Percentiles rank a stretch among this genome's conserved stretches.
phyloP scores from a whole-genome alignment of 306 rosid genomes.

The Sechiopsis laciniata region DNA sequence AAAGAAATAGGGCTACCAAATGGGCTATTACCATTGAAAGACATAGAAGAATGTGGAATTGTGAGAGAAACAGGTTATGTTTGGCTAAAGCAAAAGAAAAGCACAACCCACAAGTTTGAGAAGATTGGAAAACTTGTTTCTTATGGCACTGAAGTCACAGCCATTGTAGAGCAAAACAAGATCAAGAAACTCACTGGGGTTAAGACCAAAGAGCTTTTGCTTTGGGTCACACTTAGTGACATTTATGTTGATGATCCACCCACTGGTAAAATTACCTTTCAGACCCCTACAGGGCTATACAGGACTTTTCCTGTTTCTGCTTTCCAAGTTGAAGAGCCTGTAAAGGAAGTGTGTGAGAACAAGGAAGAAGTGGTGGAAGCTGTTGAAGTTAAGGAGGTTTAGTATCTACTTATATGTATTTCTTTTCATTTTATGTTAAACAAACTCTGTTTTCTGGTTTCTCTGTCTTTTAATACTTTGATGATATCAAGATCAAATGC shows the following conservation, averaged over 20 bases:
- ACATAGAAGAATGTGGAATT: conserved; percentile 66
- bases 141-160: conserved; percentile 67
- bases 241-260: conserved; percentile 65
- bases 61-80: conserved; percentile 62
- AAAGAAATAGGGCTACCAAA: conserved; percentile 59
- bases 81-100: conserved; percentile 78
- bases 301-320: conserved; percentile 56
- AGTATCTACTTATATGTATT: not conserved
- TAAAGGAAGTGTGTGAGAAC: conserved; percentile 25
- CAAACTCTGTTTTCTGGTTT: not conserved
- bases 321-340: conserved; percentile 46
- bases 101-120: conserved; percentile 59
- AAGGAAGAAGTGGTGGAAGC: conserved; percentile 5
- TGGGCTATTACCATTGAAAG: conserved; percentile 64
- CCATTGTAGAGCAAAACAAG: conserved; percentile 43
- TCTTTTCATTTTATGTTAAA: not conserved
- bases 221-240: conserved; percentile 68
- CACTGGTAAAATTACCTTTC: conserved; percentile 62
- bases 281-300: conserved; percentile 51
- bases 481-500: not conserved
- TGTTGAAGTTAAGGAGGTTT: conserved; percentile 25
- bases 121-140: conserved; percentile 58
- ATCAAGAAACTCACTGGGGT: conserved; percentile 80
- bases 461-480: not conserved
- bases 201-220: conserved; percentile 68